These are phyloP conservation scores for Candida tunisiensis DNA, from an alignment of 1,139 yeast species.

Conservation along the genomic window DNA sequence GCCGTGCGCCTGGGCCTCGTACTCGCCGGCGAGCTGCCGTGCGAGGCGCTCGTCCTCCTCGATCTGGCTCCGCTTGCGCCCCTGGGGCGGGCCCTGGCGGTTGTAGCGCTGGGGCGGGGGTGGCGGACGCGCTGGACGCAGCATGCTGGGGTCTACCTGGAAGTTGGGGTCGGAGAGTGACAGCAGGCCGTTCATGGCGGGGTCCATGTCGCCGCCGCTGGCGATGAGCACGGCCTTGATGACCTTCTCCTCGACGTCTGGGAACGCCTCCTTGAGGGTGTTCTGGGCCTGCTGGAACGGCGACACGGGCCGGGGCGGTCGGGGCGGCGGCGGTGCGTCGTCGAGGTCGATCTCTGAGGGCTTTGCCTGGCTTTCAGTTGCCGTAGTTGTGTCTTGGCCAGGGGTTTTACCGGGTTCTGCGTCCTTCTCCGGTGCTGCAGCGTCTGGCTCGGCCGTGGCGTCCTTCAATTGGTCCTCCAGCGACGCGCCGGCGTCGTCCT, in stretches of 20 bases:
- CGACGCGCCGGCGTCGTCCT: no score
- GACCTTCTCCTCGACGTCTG: constrained; percentile 49
- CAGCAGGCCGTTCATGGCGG: constrained; percentile 77
- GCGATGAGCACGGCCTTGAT: constrained; percentile 75
- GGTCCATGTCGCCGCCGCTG: constrained; percentile 60
- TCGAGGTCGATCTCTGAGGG: constrained; percentile 4
- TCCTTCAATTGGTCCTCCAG: no score
- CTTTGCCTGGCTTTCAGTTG: no score
- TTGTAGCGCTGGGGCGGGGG: constrained; percentile 12
- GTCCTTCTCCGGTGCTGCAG: no score
- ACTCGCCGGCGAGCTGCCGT: constrained; percentile 59
- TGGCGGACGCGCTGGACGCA: constrained; percentile 14
- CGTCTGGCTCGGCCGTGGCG: no score
- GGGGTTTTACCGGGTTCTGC: no score
- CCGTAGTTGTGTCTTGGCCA: no score
- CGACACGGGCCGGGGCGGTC: constrained; percentile 52
- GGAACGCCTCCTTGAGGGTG: constrained; percentile 65
- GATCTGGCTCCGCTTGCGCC: constrained; percentile 25
- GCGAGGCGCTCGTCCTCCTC: constrained; percentile 78
- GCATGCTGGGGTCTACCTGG: constrained; percentile 5
- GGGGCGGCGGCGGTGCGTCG: constrained; percentile 36
- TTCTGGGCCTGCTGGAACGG: constrained; percentile 35
- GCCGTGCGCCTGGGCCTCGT: constrained; percentile 19
- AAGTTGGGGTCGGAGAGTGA: constrained; percentile 49
- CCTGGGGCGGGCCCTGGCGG: constrained; percentile 3